phyloP scores from a whole-genome alignment of 2,329 filamentous ascomycete genomes.

The Eutypa lata region DNA sequence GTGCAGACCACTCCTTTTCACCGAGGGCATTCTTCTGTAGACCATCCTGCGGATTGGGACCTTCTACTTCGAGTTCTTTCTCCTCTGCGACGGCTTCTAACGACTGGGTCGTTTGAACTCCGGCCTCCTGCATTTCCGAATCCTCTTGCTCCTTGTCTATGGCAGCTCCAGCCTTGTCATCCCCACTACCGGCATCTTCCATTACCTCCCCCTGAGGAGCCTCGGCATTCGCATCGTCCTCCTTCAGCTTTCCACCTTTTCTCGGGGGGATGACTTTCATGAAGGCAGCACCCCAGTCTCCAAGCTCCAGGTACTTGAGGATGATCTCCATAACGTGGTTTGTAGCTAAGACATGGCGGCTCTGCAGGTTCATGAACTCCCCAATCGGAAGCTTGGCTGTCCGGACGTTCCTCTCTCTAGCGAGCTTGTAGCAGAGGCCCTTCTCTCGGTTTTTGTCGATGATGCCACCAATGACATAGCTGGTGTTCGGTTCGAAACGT shows the following conservation, averaged over 20 bases:
- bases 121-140: not conserved
- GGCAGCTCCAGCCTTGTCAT: not conserved
- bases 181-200: not conserved
- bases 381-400: conserved; percentile 92
- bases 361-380: conserved; percentile 90
- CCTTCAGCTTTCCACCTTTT: conserved; percentile 73
- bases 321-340: conserved; percentile 98
- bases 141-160: not conserved
- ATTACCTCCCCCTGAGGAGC: conserved; percentile 5
- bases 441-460: conserved; percentile 98
- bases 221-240: conserved; percentile 20
- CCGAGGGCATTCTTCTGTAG: conserved; percentile 17
- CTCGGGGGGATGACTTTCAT: conserved; percentile 83
- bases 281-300: conserved; percentile 91
- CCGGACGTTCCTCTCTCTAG: conserved; percentile 69
- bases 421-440: conserved; percentile 84
- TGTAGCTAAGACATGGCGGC: conserved; percentile 80
- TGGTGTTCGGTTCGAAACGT: conserved; percentile 80
- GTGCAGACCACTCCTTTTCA: conserved; percentile 19
- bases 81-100: not conserved
- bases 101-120: not conserved
- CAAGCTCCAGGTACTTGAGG: conserved; percentile 84
- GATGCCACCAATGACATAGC: conserved; percentile 88
- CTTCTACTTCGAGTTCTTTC: conserved; percentile 8
- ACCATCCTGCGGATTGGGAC: conserved; percentile 16